Base-by-base conservation (phyloP, 2,329 filamentous ascomycete genomes). In the Alternaria conjuncta region DNA sequence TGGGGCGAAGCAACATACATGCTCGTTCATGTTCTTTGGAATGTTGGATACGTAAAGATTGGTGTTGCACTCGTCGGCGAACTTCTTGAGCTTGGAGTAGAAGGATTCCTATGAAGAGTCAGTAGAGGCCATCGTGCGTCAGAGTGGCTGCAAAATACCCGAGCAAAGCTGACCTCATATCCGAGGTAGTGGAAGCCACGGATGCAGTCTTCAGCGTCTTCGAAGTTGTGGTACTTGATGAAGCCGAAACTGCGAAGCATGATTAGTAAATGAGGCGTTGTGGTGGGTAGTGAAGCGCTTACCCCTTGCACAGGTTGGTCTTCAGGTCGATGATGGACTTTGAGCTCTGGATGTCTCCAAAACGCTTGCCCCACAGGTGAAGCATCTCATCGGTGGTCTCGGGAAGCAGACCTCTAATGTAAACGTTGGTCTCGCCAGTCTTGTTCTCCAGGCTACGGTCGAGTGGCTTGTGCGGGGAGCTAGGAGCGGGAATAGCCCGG, bases 31-130 rank as follows among this genome's bases (percentile, higher is more conserved):
- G 67, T 90, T 89, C 82, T 95, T 94, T 36, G 96, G 96, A 47
- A 99, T 87, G 81, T 98, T 99, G 26, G 96, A 99, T 67, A 98
- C 94, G 81, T 99, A 99, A 67, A 99, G 88, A 79, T 99, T 99
- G 69, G 96, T 98, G 50, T 96, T 98, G 45, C 82, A 77, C 56
- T 92, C 92, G 75, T 99, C 95, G 60, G 94, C 92, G 76, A 98
- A 92, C 49, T 96, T 95, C 86, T 99, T 98, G 74, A 99, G 91
- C 72, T 96, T 94, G 71, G 94, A 94, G 81, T 99, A 99, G 84
- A 98, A 97, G 20, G 95, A 98, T 84, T 98, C 96, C 63, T 66
- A n/a, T 55, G 72, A 67, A 36, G 10, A 4, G 45, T 79, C 15
- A 78, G 67, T 15, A 49, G 25, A 21, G 18, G 10, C 15, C 12